These are phyloP conservation scores for Kazachstania sp. DNA, from an alignment of 1,139 yeast species.

Conservation along the genomic window DNA sequence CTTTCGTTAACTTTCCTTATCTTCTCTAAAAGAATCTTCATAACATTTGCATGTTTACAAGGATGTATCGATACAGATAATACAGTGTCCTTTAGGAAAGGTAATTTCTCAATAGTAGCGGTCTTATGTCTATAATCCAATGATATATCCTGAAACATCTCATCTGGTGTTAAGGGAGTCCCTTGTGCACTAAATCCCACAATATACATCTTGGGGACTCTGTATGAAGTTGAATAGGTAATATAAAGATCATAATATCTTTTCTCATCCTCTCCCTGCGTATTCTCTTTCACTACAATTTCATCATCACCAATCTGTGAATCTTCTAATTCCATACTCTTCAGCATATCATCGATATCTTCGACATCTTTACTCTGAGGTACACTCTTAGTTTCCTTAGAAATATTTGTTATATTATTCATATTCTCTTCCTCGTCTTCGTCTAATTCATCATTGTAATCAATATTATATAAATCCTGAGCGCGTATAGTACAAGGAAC, in stretches of 20 bases:
- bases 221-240: conserved; percentile 85
- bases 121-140: conserved; percentile 91
- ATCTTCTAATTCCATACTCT: conserved; percentile 31
- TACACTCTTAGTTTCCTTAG: conserved; percentile 3
- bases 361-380: conserved; percentile 13
- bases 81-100: conserved; percentile 60
- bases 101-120: conserved; percentile 89
- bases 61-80: conserved; percentile 93
- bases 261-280: conserved; percentile 34
- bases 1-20: conserved; percentile 44
- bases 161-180: conserved; percentile 72
- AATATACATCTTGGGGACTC: conserved; percentile 90
- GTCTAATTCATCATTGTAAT: conserved; percentile 30
- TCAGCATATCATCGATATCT: conserved; percentile 37
- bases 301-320: conserved; percentile 38
- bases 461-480: conserved; percentile 41
- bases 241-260: conserved; percentile 83
- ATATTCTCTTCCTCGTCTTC: conserved; percentile 22
- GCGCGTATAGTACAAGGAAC: conserved; percentile 84
- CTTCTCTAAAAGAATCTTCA: conserved; percentile 74
- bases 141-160: conserved; percentile 92
- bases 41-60: conserved; percentile 89
- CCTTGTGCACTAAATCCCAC: conserved; percentile 84
- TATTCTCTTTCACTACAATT: conserved; percentile 34
- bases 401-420: not conserved